Evolutionary conservation across 2,329 filamentous ascomycete species (phyloP).

Genomic region (Hypoxylon sp.): DNA sequence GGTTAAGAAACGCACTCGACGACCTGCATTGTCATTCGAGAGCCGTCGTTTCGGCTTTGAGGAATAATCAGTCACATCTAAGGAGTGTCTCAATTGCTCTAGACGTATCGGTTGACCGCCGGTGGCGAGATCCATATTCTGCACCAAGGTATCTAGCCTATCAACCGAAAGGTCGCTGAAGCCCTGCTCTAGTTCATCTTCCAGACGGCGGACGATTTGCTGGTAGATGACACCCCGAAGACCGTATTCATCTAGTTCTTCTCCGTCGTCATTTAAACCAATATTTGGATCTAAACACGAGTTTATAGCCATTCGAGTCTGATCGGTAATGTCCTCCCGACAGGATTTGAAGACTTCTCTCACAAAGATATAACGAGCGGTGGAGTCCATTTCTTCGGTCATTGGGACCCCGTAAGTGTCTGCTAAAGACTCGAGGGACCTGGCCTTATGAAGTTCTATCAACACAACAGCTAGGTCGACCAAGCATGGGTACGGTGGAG

Average conservation of each 20-base stretch:
- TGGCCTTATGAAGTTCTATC: slow-evolving; percentile 16
- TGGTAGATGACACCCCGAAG: slow-evolving; percentile 15
- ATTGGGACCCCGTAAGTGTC: background rate
- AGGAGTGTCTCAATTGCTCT: background rate
- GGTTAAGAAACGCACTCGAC: slow-evolving; percentile 13
- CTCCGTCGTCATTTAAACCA: slow-evolving; percentile 1
- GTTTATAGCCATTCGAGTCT: slow-evolving; percentile 17
- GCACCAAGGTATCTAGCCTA: slow-evolving; percentile 7
- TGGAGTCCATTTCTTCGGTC: background rate
- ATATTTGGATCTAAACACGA: slow-evolving; percentile 14
- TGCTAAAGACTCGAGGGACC: slow-evolving; percentile 7
- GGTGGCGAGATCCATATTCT: slow-evolving; percentile 11
- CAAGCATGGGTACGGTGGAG: slow-evolving; percentile 9
- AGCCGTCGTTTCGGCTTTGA: slow-evolving; percentile 6
- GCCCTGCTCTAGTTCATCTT: slow-evolving; percentile 15
- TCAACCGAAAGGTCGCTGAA: slow-evolving; percentile 19
- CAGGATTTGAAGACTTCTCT: slow-evolving; percentile 13
- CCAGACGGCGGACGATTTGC: slow-evolving; percentile 14
- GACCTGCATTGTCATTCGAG: background rate
- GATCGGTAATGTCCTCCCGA: slow-evolving; percentile 8
- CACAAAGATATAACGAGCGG: slow-evolving; percentile 5
- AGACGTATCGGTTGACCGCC: slow-evolving; percentile 12
- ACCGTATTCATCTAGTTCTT: slow-evolving; percentile 4
- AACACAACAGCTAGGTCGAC: slow-evolving; percentile 11
- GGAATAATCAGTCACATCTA: background rate